phyloP scores from a whole-genome alignment of 2,329 filamentous ascomycete species.

The Cercospora zeae-maydis region DNA sequence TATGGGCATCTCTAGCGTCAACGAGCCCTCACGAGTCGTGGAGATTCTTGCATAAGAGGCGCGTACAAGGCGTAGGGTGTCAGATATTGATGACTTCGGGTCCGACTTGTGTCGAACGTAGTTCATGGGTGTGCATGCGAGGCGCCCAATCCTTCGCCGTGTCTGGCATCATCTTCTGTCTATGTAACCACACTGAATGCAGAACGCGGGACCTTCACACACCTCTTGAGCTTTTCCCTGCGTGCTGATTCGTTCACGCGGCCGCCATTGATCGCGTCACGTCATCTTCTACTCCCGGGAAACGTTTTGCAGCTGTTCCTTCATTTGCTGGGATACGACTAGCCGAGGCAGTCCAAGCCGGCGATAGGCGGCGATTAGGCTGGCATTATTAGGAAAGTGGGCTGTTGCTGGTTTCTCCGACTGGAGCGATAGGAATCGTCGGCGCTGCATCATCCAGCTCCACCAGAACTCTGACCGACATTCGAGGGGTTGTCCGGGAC shows the following conservation, averaged over 20 bases:
- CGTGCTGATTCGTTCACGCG: background rate
- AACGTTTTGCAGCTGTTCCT: background rate
- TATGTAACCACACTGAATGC: background rate
- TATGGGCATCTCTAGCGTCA: slow-evolving; percentile 16
- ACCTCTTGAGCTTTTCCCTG: background rate
- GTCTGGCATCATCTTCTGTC: background rate
- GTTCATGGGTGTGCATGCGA: background rate
- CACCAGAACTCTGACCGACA: background rate
- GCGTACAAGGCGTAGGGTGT: background rate
- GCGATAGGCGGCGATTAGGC: background rate
- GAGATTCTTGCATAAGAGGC: slow-evolving; percentile 17
- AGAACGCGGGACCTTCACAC: background rate
- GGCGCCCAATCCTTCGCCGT: too few species aligned
- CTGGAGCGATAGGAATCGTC: background rate
- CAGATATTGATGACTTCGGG: background rate
- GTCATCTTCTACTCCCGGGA: background rate
- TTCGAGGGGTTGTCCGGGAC: background rate
- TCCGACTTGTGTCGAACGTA: background rate
- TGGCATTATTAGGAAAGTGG: background rate
- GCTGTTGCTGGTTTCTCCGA: background rate
- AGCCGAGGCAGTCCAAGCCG: slow-evolving; percentile 1
- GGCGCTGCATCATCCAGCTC: background rate
- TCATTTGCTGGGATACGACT: background rate
- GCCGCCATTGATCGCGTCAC: background rate
- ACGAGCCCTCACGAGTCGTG: slow-evolving; percentile 16